Base-by-base conservation (phyloP, 495 filamentous ascomycete genomes). In the Massariosphaeria phaeospora region DNA sequence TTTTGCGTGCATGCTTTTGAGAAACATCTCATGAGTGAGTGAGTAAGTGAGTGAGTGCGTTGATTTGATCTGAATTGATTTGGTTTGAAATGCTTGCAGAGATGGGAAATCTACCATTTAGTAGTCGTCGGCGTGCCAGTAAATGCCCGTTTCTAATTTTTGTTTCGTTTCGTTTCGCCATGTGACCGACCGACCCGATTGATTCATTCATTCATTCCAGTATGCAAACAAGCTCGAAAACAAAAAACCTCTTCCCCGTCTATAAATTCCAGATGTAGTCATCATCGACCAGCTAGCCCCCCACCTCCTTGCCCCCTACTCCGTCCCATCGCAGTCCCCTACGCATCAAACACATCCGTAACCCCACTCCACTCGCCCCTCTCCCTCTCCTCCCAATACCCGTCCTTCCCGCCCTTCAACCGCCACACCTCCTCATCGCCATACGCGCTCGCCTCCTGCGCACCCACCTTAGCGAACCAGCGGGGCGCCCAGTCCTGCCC, bases 341-440 rank as follows among this genome's bases (percentile, higher is more conserved):
- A 67, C 21, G 31, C 21, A 59, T 81, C 73, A 70, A 96, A 94
- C 40, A 97, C 79, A 61, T 83, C 77, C 53, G 80, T 73, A 39
- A 91, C 78, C 15, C 81, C 82, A 9, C 70, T 70, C 89, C 89
- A 97, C 20, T 71, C 73, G 1, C 84, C 83, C 59, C 70, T 79
- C 0, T 66, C 75, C 56, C 93, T 77, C 70, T 88, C 84, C 62
- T 95, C 93, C 93, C 91, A 97, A 71, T 97, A 97, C 24, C 84
- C 84, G 13, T 90, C 88, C 68, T 83, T 87, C 6, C 88, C 89
- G 9, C 69, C 70, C 75, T 84, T 91, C 58, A 95, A 66, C 57
- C 77, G 75, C 93, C 93, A 98, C 9, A 86, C 72, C 60, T 85
- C 80, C 69, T 95, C 89, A 43, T 61, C 69, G 13, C 48, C 49